Evolutionary conservation across 257 asterid species (phyloP).

Genomic region (Forsythia suspensa): DNA sequence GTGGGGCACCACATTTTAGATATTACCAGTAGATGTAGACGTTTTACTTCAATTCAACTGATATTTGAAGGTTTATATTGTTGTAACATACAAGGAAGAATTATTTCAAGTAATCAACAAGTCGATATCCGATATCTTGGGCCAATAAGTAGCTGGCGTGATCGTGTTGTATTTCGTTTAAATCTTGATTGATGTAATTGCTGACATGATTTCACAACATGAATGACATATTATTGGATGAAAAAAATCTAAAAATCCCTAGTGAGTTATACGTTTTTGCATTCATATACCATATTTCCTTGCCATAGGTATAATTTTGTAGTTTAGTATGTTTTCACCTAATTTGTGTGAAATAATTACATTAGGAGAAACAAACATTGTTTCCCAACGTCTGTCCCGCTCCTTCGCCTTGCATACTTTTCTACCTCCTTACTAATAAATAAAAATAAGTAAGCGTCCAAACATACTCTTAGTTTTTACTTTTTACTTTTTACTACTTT

Average conservation of each 20-base stretch:
- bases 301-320: too few relatives aligned
- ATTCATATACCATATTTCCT: not conserved
- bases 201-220: not conserved
- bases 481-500: too few relatives aligned
- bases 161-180: not conserved
- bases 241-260: not conserved
- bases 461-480: too few relatives aligned
- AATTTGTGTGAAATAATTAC: too few relatives aligned
- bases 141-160: constrained; percentile 36
- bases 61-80: not conserved
- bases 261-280: not conserved
- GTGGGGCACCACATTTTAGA: too few relatives aligned
- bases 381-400: too few relatives aligned
- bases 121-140: constrained; percentile 58
- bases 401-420: too few relatives aligned
- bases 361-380: too few relatives aligned
- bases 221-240: not conserved
- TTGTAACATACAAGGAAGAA: constrained; percentile 49
- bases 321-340: too few relatives aligned
- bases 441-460: too few relatives aligned
- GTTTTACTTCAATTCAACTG: not conserved
- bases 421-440: too few relatives aligned
- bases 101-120: constrained; percentile 54
- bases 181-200: not conserved
- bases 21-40: too few relatives aligned